Evolutionary conservation across 108 stramenopile species (phyloP), one percentile per base, ranked within the genome.

Genomic region (Bacterosira constricta): DNA sequence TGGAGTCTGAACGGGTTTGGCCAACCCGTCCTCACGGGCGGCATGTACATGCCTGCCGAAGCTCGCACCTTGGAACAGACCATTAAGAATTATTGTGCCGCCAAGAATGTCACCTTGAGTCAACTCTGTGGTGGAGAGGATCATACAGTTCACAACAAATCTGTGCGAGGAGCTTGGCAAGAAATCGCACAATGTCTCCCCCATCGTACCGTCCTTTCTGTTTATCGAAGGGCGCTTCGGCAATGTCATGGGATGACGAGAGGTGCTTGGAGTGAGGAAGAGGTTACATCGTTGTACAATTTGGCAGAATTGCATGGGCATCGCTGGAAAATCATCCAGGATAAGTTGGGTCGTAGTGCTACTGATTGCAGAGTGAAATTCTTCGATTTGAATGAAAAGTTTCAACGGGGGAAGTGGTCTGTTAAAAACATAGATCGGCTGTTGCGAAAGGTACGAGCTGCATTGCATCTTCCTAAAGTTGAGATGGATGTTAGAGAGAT

Each of bases 81-180:
- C 23, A 77, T 94, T 1, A 64, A 86, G 34, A 80, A 90, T 45
- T 94, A 83, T 61, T 94, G 93, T 53, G 65, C 79, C 26, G 44
- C 71, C 32, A 82, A 86, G 45, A 66, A 85, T 35, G 79, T 90
- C 36, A 70, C 84, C 7, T 53, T 80, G 49, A 62, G 54, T 18
- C 86, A 89, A 26, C 78, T 94, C 21, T 91, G 90, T 62, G 83
- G 83, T 23, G 91, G 90, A 49, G 81, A 82, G 37, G 89, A 92
- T 66, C 86, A 89, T 77, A n/a, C 27, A 9, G 27, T 50, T 26
- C 69, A 80, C 37, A 45, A 80, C 59, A 86, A 85, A 83, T 73
- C 81, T 2, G 75, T 87, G 9, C 88, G 89, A 52, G 90, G 90
- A n/a, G 90, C 90, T 5, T 94, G 93, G 93, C 79, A 84, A 75